Conservation (phyloP, 129 eudicot species). For the Erigeron canadensis region DNA sequence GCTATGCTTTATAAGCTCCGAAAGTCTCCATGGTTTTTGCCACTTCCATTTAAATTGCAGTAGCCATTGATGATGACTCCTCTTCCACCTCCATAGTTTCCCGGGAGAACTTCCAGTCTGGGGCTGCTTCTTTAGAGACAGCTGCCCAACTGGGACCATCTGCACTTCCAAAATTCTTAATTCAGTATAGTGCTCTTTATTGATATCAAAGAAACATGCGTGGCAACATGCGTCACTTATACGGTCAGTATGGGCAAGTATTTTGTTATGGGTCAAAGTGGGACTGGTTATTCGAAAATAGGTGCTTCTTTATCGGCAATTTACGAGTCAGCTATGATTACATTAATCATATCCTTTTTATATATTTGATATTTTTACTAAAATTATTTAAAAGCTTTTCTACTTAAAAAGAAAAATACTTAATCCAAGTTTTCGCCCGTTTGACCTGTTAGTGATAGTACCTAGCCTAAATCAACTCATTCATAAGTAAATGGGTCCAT, state of each 20-base stretch:
- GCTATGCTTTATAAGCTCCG: constrained; percentile 75
- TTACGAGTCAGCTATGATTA: not conserved
- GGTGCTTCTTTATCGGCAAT: not conserved
- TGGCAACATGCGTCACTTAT: not conserved
- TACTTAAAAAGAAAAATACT: not conserved
- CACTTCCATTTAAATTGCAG: constrained; percentile 97
- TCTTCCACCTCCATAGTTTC: constrained; percentile 97
- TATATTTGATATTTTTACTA: too few relatives aligned
- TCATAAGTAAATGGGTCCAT: not conserved
- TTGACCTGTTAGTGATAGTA: not conserved
- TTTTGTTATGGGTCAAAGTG: not conserved
- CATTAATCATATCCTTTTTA: not conserved
- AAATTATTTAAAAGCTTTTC: not conserved
- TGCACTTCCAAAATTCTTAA: constrained; percentile 24
- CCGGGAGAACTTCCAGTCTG: constrained; percentile 57
- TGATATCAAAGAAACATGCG: not conserved
- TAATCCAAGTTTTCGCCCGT: not conserved
- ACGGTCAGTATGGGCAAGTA: not conserved
- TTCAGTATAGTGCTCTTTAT: not conserved
- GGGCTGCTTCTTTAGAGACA: constrained; percentile 68
- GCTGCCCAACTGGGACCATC: constrained; percentile 90
- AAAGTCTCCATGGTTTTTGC: constrained; percentile 98
- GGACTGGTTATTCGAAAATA: not conserved
- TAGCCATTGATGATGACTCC: constrained; percentile 98
- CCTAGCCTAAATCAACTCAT: not conserved